Percentiles rank a stretch among this genome's conserved stretches.
Conservation (phyloP, 1,139 yeast genomes). For the Saccharomyces pastorianus region DNA sequence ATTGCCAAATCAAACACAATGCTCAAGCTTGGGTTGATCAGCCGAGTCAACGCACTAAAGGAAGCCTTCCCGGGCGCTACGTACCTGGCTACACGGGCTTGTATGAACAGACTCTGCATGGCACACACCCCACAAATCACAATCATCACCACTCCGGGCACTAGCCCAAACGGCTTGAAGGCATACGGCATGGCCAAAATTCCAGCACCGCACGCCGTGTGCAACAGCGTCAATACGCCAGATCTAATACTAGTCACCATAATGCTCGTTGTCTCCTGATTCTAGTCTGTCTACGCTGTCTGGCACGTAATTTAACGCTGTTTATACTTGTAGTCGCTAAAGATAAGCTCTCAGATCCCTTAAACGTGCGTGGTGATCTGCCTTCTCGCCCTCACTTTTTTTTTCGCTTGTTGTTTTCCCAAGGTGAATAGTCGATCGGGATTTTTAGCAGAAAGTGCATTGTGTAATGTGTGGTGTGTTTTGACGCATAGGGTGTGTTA, state of each 20-base stretch:
- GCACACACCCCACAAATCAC: constrained; percentile 38
- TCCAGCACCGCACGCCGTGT: constrained; percentile 72
- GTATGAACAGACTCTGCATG: constrained; percentile 24
- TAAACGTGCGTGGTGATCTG: background rate
- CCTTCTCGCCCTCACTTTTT: background rate
- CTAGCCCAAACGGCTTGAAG: constrained; percentile 70
- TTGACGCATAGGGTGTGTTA: background rate
- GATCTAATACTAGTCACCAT: constrained; percentile 15
- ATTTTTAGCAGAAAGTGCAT: background rate
- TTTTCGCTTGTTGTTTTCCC: constrained; percentile 1
- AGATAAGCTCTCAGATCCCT: background rate
- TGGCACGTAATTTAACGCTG: no score
- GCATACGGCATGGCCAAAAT: constrained; percentile 91
- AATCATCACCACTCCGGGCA: constrained; percentile 60
- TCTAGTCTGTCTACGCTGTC: background rate
- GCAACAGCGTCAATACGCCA: constrained; percentile 49
- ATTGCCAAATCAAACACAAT: constrained; percentile 78
- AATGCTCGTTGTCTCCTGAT: background rate
- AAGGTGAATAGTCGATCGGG: background rate
- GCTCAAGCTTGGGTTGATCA: constrained; percentile 75
- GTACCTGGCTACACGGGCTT: constrained; percentile 37
- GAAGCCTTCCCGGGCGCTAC: constrained; percentile 68
- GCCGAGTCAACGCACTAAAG: constrained; percentile 68
- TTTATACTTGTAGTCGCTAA: background rate
- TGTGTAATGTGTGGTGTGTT: background rate